Evolutionary conservation across 2,329 filamentous ascomycete genomes (phyloP).

Genomic region (Penicillium sp.): DNA sequence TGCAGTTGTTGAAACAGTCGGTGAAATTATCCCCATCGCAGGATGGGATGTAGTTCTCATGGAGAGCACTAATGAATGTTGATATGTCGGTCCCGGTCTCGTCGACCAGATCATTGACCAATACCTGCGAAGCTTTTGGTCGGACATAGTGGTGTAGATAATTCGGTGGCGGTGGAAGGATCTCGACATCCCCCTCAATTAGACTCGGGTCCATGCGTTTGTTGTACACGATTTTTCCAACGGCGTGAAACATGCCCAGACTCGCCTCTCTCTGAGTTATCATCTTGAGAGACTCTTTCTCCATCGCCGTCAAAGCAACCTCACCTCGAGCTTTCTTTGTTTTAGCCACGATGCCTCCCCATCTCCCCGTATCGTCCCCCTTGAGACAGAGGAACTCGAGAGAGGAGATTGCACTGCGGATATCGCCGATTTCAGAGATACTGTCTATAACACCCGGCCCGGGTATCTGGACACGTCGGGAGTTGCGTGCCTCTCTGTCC

Average conservation of each 20-base stretch:
- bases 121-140: conserved; percentile 64
- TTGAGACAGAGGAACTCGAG: conserved; percentile 89
- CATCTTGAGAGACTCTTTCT: conserved; percentile 74
- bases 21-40: conserved; percentile 68
- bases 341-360: conserved; percentile 74
- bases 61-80: conserved; percentile 84
- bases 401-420: conserved; percentile 87
- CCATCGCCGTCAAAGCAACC: conserved; percentile 65
- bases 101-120: conserved; percentile 76
- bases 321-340: conserved; percentile 58
- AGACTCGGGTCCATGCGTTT: conserved; percentile 66
- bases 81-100: conserved; percentile 90
- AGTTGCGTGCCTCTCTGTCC: conserved; percentile 78
- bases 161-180: conserved; percentile 58
- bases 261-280: conserved; percentile 86
- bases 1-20: conserved; percentile 79
- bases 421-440: conserved; percentile 84
- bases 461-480: conserved; percentile 71
- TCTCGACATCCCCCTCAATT: conserved; percentile 37
- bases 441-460: conserved; percentile 75
- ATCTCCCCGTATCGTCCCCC: conserved; percentile 70
- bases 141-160: conserved; percentile 59
- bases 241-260: conserved; percentile 91
- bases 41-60: conserved; percentile 90
- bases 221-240: conserved; percentile 95